Evolutionary conservation across 179 eudicot genomes (phyloP), one percentile per base, ranked within the genome.

Genomic region (Pouteria campechiana): DNA sequence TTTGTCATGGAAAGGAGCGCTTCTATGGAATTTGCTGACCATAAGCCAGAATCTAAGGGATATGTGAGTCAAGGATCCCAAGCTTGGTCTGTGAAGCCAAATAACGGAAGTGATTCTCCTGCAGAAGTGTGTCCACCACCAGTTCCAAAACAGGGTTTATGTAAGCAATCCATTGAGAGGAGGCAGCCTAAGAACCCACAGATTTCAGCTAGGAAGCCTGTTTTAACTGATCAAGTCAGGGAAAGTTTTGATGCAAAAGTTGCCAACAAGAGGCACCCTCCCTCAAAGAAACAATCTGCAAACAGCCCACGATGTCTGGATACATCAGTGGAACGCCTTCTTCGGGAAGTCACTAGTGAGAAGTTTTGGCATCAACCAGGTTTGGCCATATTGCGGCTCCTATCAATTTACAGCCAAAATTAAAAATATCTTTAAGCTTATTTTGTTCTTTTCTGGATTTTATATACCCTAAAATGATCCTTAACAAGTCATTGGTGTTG

Each of bases 321-420:
- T 58, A 72, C 96, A 48, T 79, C 96, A 32, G 85, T 92, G 43
- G 99, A 92, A 62, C 96, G 99, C 42, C 88, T 92, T 53, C 36
- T 87, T 48, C 87, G 99, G 27, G 99, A 92, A 55, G 99, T 92
- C 72, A 92, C 99, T 25, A 79, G 80, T 63, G 94, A 87, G 33
- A 92, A 78, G 58, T 77, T 92, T 49, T 92, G 96, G 96, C 84
- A 61, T 56, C 80, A 73, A 69, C 74, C 96, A 77, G 99, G 99
- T 92, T 76, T 33, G n/a, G n/a, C n/a, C n/a, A n/a, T n/a, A n/a
- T n/a, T n/a, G n/a, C n/a, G n/a, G n/a, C n/a, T n/a, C n/a, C n/a
- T n/a, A n/a, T n/a, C n/a, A n/a, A n/a, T n/a, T n/a, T n/a, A n/a
- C n/a, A n/a, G n/a, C n/a, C n/a, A n/a, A n/a, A n/a, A n/a, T n/a